phyloP scores from a whole-genome alignment of 1,139 yeast genomes.

The Suhomyces maxii region DNA sequence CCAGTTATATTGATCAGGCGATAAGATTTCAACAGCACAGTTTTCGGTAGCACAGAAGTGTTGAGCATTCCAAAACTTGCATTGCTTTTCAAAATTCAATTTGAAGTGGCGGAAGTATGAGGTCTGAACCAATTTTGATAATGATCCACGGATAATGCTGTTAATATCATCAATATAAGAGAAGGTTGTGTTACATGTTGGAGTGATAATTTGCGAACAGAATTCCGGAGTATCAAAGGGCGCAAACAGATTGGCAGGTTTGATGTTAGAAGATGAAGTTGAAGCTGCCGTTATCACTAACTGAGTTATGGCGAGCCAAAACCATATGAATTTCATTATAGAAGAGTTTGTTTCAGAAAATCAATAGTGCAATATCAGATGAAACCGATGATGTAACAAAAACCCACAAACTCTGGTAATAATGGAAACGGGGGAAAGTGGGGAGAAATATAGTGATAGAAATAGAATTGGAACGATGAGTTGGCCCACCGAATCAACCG shows the following conservation, averaged over 20 bases:
- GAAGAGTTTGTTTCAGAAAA: no score
- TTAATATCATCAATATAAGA: slow-evolving; percentile 45
- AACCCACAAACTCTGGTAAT: no score
- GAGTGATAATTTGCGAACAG: slow-evolving; percentile 48
- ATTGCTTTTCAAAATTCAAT: slow-evolving; percentile 79
- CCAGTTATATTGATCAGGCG: slow-evolving; percentile 54
- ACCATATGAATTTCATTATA: neutral
- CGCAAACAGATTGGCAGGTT: slow-evolving; percentile 18
- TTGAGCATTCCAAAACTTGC: slow-evolving; percentile 85
- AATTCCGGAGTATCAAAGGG: slow-evolving; percentile 50
- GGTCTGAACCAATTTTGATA: slow-evolving; percentile 58
- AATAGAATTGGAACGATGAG: no score
- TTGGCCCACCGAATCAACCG: no score
- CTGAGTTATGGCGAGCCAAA: slow-evolving; percentile 2
- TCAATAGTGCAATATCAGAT: no score
- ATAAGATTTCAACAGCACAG: slow-evolving; percentile 83
- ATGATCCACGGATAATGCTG: slow-evolving; percentile 42
- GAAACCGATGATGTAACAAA: no score
- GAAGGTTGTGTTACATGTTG: slow-evolving; percentile 50
- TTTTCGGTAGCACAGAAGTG: slow-evolving; percentile 89
- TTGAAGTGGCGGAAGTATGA: slow-evolving; percentile 86
- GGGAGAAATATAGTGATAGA: no score
- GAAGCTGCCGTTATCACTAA: slow-evolving; percentile 1
- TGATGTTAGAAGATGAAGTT: neutral
- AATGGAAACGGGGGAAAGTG: no score